Evolutionary conservation across 1,284 basidiomycete species (phyloP), one percentile per base, ranked within the genome.

Genomic region (Inonotus hispidus): DNA sequence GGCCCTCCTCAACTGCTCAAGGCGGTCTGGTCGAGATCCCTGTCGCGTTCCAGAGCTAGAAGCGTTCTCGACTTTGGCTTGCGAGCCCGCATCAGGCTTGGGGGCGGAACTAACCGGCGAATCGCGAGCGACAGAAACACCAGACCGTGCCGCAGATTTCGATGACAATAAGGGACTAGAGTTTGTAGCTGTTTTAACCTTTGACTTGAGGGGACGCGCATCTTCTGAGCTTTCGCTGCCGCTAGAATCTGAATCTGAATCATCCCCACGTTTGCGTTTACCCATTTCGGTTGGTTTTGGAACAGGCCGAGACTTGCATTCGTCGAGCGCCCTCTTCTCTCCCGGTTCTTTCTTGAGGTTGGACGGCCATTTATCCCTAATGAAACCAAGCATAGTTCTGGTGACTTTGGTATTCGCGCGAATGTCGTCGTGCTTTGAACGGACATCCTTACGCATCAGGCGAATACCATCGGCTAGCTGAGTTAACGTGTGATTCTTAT

Each of bases 391-490:
- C 59, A 88, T 70, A 2, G 75, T 75, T 59, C 75, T 80, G 55
- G 79, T 77, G 11, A 87, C 79, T 3, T 71, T 71, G 2, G 69
- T 71, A 64, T 88, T 89, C 61, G 80, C 77, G 49, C 87, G 81
- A 55, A 90, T 73, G 67, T 90, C 87, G 23, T 70, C 73, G 68
- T 79, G 83, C 57, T 78, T 71, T 19, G 73, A 69, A 23, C 88
- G 79, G 29, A 88, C 77, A 27, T 75, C 71, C 46, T 68, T 67
- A 38, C 88, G 82, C 66, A 90, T 76, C 54, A 77, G 69, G 58
- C 77, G 73, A 37, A 88, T 76, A 5, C 80, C 81, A 7, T 71
- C 70, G 1, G 84, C 83, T 37, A 77, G 78, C 2, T 81, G 77
- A 21, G 77, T 70, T 27, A 73, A 66, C 3, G 70, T 55, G 7